Conservation (phyloP, 768 basidiomycete genomes). For the Rhizopogon rudus region DNA sequence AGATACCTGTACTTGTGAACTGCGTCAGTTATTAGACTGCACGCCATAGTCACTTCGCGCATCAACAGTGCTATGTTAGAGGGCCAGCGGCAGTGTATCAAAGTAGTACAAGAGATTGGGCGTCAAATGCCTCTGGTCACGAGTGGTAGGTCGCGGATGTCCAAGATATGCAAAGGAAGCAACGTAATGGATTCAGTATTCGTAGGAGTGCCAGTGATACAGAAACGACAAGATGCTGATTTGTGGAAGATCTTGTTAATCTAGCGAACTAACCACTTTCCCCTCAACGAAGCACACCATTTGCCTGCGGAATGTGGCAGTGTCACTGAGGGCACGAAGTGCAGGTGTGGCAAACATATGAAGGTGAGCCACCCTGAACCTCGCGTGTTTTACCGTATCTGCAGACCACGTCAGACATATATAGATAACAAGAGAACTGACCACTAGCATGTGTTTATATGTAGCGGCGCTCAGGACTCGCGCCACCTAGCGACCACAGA, state of each 20-base stretch:
- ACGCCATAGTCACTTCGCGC: too few relatives aligned
- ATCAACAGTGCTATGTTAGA: too few relatives aligned
- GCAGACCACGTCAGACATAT: not conserved
- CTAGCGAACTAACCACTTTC: not conserved
- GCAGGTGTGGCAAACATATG: not conserved
- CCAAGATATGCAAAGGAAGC: not conserved
- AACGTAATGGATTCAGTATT: not conserved
- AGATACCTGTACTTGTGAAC: too few relatives aligned
- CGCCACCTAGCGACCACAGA: too few relatives aligned
- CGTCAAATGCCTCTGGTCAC: too few relatives aligned
- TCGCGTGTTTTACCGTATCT: not conserved
- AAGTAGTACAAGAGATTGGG: too few relatives aligned
- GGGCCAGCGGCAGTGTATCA: too few relatives aligned
- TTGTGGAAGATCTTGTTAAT: not conserved
- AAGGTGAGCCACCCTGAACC: not conserved
- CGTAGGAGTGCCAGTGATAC: not conserved
- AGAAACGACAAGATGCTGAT: not conserved
- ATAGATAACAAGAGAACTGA: not conserved
- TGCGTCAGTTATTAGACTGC: too few relatives aligned
- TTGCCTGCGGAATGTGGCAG: not conserved
- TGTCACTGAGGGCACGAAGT: too few relatives aligned
- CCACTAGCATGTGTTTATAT: not conserved
- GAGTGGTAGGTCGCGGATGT: not conserved
- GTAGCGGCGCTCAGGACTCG: not conserved
- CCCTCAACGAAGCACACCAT: not conserved